Evolutionary conservation across 1,284 basidiomycete species (phyloP).

Genomic region (Rhodotorula glutinis): DNA sequence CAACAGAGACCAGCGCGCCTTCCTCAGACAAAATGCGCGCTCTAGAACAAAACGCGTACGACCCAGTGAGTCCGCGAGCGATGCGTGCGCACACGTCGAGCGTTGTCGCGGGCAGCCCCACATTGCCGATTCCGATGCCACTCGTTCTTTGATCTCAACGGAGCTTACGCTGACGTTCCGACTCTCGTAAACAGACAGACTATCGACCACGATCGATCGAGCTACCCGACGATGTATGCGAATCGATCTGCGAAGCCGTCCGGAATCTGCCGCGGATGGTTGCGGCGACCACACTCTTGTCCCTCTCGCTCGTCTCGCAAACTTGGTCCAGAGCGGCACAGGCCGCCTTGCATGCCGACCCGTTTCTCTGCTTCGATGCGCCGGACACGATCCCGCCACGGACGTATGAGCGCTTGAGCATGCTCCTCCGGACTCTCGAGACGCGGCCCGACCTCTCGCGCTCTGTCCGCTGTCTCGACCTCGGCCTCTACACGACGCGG

Average conservation of each 20-base stretch:
- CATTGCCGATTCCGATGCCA: too few species aligned
- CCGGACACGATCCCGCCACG: conserved; percentile 6
- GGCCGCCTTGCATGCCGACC: not conserved
- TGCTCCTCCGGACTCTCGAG: conserved; percentile 8
- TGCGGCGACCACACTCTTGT: conserved; percentile 10
- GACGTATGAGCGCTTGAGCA: conserved; percentile 3
- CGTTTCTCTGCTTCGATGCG: conserved; percentile 20
- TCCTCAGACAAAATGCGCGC: too few species aligned
- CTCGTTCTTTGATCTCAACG: too few species aligned
- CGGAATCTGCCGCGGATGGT: not conserved
- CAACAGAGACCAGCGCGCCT: too few species aligned
- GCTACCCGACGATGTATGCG: conserved; percentile 11
- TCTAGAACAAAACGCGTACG: too few species aligned
- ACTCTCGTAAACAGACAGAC: too few species aligned
- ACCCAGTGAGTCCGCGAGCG: too few species aligned
- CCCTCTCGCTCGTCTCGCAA: conserved; percentile 24
- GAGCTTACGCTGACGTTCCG: too few species aligned
- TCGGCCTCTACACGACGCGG: conserved; percentile 14
- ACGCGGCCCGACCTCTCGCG: conserved; percentile 7
- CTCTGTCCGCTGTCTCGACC: conserved; percentile 6
- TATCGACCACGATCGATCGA: not conserved
- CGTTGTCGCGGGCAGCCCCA: too few species aligned
- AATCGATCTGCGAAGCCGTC: conserved; percentile 1
- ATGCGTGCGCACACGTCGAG: too few species aligned
- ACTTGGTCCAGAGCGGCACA: conserved; percentile 19